Conservation (phyloP, 345 rosid genomes). For the Raphanus sativus region DNA sequence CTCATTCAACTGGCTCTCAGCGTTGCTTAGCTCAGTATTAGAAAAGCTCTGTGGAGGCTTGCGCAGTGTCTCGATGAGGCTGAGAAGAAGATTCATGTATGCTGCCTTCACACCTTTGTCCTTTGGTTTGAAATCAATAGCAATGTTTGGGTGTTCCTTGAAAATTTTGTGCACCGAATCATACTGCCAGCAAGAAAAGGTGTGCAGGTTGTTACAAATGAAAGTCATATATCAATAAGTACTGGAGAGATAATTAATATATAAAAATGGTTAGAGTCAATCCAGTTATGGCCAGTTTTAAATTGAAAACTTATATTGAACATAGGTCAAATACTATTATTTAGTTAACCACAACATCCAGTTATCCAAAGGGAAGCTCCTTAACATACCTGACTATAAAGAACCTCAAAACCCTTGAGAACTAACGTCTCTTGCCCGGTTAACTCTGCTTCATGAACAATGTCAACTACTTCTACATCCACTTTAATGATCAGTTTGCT, state of each 20-base stretch:
- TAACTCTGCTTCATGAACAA: not conserved
- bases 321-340: not conserved
- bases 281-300: not conserved
- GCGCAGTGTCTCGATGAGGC: not conserved
- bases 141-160: not conserved
- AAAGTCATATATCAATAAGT: not conserved
- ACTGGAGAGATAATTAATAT: not conserved
- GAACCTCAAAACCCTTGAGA: not conserved
- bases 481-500: constrained; percentile 1
- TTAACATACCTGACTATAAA: constrained; percentile 22
- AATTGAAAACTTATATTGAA: not conserved
- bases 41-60: not conserved
- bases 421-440: not conserved
- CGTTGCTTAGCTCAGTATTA: not conserved
- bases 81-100: constrained; percentile 13
- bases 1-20: not conserved
- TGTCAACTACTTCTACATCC: not conserved
- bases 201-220: not conserved
- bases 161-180: not conserved
- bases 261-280: not conserved
- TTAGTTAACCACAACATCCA: not conserved
- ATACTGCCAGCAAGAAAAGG: not conserved
- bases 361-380: not conserved
- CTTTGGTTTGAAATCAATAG: constrained; percentile 1
- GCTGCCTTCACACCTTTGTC: not conserved